These are phyloP conservation scores for Geotrichum europaeum DNA, from an alignment of 1,139 yeast species.

Conservation along the genomic window DNA sequence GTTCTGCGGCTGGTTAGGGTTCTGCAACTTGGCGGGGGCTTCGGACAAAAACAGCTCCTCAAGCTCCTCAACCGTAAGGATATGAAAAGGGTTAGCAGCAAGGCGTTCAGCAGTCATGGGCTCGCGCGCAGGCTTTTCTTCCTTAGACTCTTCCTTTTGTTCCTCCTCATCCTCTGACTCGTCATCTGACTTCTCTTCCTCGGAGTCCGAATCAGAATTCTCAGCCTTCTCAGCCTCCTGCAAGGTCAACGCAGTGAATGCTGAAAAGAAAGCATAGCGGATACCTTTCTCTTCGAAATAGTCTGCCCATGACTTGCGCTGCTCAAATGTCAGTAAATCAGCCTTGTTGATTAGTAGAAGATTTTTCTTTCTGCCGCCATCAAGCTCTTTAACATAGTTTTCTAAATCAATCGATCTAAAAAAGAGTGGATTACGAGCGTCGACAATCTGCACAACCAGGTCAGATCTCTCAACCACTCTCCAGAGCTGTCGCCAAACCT, in stretches of 20 bases:
- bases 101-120: slow-evolving; percentile 14
- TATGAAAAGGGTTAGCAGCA: slow-evolving; percentile 49
- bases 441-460: slow-evolving; percentile 93
- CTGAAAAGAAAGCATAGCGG: slow-evolving; percentile 87
- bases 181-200: slow-evolving; percentile 19
- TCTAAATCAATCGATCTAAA: slow-evolving; percentile 90
- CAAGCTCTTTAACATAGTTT: slow-evolving; percentile 68
- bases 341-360: slow-evolving; percentile 89
- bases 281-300: slow-evolving; percentile 66
- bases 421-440: slow-evolving; percentile 88
- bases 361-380: slow-evolving; percentile 60
- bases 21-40: slow-evolving; percentile 70
- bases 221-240: slow-evolving; percentile 23
- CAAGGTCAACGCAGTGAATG: slow-evolving; percentile 55
- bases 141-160: slow-evolving; percentile 18
- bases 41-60: slow-evolving; percentile 72
- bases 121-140: slow-evolving; percentile 16
- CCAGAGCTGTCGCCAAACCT: slow-evolving; percentile 99
- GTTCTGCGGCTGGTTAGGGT: slow-evolving; percentile 60
- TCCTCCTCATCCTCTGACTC: slow-evolving; percentile 23
- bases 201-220: slow-evolving; percentile 23
- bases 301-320: slow-evolving; percentile 81
- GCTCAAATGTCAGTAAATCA: slow-evolving; percentile 71
- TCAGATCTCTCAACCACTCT: slow-evolving; percentile 95
- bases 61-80: slow-evolving; percentile 75